Conservation (phyloP, 176 grass and related monocot species). For the Thinopyrum elongatum region DNA sequence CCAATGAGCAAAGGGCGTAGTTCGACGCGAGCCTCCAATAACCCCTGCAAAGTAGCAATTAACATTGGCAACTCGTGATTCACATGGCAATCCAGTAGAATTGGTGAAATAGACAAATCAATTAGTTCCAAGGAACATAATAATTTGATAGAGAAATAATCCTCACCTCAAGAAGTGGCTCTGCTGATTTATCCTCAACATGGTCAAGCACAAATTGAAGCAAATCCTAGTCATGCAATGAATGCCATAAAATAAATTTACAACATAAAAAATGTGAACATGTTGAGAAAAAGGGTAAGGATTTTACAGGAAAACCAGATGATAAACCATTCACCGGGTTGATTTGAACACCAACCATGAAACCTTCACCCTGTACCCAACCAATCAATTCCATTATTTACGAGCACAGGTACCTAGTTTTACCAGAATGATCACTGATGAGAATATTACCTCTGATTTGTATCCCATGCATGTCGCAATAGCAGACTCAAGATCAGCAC, state of each 20-base stretch:
- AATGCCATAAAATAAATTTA: conserved; percentile 26
- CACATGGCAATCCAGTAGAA: neutral
- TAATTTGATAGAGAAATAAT: conserved; percentile 4
- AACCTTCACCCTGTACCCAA: conserved; percentile 80
- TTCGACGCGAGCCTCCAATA: conserved; percentile 89
- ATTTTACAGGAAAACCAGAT: conserved; percentile 95
- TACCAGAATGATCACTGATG: conserved; percentile 19
- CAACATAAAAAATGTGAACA: neutral
- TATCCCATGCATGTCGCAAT: conserved; percentile 97
- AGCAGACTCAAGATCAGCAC: conserved; percentile 98
- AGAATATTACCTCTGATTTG: conserved; percentile 70
- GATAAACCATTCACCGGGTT: conserved; percentile 90
- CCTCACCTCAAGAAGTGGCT: conserved; percentile 83
- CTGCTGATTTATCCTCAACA: conserved; percentile 79
- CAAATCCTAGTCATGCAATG: conserved; percentile 57
- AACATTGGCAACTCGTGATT: conserved; percentile 24
- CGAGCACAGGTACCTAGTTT: conserved; percentile 10
- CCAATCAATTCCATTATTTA: neutral
- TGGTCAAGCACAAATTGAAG: conserved; percentile 90
- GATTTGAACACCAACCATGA: conserved; percentile 98
- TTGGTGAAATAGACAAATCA: conserved; percentile 19
- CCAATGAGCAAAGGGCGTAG: conserved; percentile 65
- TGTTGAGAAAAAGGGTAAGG: conserved; percentile 22
- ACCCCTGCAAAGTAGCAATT: conserved; percentile 49
- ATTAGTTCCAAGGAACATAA: conserved; percentile 4